These are phyloP conservation scores for Trametes cingulata DNA, from an alignment of 768 basidiomycete genomes.

Conservation along the genomic window DNA sequence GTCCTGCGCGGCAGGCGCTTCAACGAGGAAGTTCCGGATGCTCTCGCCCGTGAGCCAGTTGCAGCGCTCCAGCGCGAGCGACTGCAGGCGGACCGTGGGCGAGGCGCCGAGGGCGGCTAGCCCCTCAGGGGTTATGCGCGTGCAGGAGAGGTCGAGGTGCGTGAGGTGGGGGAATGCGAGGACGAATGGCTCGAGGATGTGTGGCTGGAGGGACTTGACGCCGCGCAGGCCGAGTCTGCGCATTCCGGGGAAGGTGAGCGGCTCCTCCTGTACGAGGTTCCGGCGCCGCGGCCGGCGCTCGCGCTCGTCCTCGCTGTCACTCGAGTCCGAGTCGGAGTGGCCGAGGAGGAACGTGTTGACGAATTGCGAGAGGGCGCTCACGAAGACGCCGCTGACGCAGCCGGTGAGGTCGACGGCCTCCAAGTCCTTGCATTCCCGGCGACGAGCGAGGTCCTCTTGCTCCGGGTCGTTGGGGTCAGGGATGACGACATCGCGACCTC, in stretches of 20 bases:
- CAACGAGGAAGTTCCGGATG: constrained; percentile 70
- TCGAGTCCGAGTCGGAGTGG: constrained; percentile 42
- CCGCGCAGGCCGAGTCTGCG: constrained; percentile 81
- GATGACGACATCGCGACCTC: constrained; percentile 55
- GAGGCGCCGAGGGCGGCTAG: constrained; percentile 67
- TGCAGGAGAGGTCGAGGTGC: constrained; percentile 89
- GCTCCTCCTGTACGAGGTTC: constrained; percentile 44
- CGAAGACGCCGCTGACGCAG: constrained; percentile 90
- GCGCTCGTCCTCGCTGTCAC: constrained; percentile 43
- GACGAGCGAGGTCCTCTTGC: constrained; percentile 75
- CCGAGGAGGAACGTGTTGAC: constrained; percentile 64
- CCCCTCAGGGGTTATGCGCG: constrained; percentile 76
- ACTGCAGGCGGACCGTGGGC: constrained; percentile 64
- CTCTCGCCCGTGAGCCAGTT: constrained; percentile 79
- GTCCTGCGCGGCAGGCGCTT: constrained; percentile 60
- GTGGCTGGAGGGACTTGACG: constrained; percentile 73
- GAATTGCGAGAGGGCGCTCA: constrained; percentile 82
- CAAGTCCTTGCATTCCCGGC: constrained; percentile 72
- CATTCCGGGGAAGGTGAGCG: constrained; percentile 65
- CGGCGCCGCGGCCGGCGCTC: constrained; percentile 37
- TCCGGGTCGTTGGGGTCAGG: constrained; percentile 60
- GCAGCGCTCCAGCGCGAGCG: constrained; percentile 85
- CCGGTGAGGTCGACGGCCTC: constrained; percentile 93
- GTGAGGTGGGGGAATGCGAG: constrained; percentile 84
- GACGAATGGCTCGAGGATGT: constrained; percentile 70